phyloP scores from a whole-genome alignment of 202 grass and related monocot species.

The Elaeis oleifera region DNA sequence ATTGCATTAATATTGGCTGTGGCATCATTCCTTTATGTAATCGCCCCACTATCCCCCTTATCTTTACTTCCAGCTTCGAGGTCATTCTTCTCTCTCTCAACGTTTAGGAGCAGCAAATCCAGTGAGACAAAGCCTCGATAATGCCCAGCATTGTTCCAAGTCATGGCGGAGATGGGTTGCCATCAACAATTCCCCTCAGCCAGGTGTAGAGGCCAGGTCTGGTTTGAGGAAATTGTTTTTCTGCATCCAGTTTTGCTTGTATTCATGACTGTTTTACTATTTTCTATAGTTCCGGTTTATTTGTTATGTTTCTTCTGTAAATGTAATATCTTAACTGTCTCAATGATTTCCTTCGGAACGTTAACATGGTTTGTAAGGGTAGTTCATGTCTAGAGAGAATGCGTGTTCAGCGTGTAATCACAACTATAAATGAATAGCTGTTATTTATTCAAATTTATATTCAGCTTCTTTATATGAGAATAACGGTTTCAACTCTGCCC shows the following conservation, averaged over 20 bases:
- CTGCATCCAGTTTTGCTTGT: slow-evolving; percentile 1
- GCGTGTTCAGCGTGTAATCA: not conserved
- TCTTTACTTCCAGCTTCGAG: slow-evolving; percentile 61
- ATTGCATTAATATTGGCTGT: not conserved
- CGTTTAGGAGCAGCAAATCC: slow-evolving; percentile 97
- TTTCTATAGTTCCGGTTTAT: not conserved
- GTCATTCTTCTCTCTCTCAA: slow-evolving; percentile 97
- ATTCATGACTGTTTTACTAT: slow-evolving; percentile 4
- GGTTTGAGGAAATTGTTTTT: slow-evolving; percentile 31
- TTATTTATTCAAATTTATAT: too few species aligned
- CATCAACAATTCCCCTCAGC: slow-evolving; percentile 1
- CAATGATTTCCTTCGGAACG: not conserved
- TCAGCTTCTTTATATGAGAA: too few species aligned
- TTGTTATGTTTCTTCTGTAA: not conserved
- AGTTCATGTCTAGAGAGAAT: not conserved
- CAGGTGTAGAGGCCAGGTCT: slow-evolving; percentile 44
- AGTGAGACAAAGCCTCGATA: slow-evolving; percentile 84
- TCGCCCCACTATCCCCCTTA: slow-evolving; percentile 6
- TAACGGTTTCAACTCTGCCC: too few species aligned
- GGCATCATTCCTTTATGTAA: slow-evolving; percentile 10
- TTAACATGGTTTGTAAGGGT: slow-evolving; percentile 13
- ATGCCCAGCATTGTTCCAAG: slow-evolving; percentile 19
- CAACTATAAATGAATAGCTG: not conserved
- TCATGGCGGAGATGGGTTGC: slow-evolving; percentile 23
- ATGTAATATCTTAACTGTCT: not conserved